Evolutionary conservation across 768 basidiomycete genomes (phyloP).

Genomic region (Podaxis sp.): DNA sequence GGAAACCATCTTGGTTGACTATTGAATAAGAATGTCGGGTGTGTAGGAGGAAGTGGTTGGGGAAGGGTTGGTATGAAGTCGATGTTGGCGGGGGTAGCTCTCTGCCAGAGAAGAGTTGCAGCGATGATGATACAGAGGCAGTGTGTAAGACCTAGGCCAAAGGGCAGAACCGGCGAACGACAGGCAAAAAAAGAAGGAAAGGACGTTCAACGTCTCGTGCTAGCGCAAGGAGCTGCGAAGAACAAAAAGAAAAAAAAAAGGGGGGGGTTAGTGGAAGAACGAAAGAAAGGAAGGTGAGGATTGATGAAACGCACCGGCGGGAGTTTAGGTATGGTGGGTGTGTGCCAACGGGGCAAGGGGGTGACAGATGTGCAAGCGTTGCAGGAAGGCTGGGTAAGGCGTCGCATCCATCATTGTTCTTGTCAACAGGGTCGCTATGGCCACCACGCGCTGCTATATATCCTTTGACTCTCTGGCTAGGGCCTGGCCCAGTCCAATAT

Average conservation of each 20-base stretch:
- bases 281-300: conserved; percentile 11
- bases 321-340: neutral
- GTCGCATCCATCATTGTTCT: conserved; percentile 6
- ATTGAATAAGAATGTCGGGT: conserved; percentile 15
- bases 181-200: conserved; percentile 37
- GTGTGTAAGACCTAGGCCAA: conserved; percentile 15
- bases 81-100: conserved; percentile 23
- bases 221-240: conserved; percentile 35
- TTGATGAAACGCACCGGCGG: conserved; percentile 11
- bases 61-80: conserved; percentile 14
- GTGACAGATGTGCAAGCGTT: neutral
- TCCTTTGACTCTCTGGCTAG: neutral
- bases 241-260: conserved; percentile 27
- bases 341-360: neutral
- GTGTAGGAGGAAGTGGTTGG: conserved; percentile 9
- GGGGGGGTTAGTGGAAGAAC: conserved; percentile 9
- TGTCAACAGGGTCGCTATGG: conserved; percentile 11
- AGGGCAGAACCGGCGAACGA: conserved; percentile 10
- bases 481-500: neutral
- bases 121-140: conserved; percentile 27
- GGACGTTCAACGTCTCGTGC: conserved; percentile 77
- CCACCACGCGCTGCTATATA: neutral
- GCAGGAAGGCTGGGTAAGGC: neutral
- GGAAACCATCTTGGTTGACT: conserved; percentile 61
- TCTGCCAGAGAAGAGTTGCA: conserved; percentile 52